Conservation (phyloP, 805 yeast genomes). For the Wickerhamiella spandovensis region DNA sequence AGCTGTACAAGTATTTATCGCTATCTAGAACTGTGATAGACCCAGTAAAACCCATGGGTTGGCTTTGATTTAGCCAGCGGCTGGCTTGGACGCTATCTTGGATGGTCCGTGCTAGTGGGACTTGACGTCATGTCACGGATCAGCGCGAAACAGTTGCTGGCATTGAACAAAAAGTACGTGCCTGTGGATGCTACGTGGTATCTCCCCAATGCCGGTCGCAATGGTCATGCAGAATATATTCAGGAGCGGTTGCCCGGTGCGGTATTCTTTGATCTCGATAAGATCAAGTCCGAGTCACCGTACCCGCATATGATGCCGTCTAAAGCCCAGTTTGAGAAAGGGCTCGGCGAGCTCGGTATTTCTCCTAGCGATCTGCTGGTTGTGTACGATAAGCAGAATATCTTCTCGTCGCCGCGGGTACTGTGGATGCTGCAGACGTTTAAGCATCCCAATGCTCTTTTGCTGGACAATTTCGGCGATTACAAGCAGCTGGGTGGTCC, state of each 20-base stretch:
- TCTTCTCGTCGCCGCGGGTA: constrained; percentile 80
- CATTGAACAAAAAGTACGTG: constrained; percentile 21
- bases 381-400: constrained; percentile 74
- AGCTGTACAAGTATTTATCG: background rate
- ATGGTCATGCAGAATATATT: constrained; percentile 35
- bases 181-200: constrained; percentile 90
- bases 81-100: too few species aligned
- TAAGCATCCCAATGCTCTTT: constrained; percentile 56
- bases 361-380: constrained; percentile 43
- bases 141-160: constrained; percentile 10
- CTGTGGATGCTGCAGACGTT: constrained; percentile 80
- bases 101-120: too few species aligned
- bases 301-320: constrained; percentile 91
- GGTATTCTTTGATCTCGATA: constrained; percentile 68
- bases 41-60: too few species aligned
- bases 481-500: constrained; percentile 38
- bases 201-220: constrained; percentile 58
- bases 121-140: constrained; percentile 5
- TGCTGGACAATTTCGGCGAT: constrained; percentile 54
- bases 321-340: constrained; percentile 37
- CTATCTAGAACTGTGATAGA: background rate
- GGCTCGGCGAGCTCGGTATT: constrained; percentile 25
- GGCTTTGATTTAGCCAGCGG: too few species aligned
- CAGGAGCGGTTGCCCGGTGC: constrained; percentile 51
- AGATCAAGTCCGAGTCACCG: constrained; percentile 44